phyloP scores from a whole-genome alignment of 192 early-diverging fungal species.

The Irineochytrium annulatum region DNA sequence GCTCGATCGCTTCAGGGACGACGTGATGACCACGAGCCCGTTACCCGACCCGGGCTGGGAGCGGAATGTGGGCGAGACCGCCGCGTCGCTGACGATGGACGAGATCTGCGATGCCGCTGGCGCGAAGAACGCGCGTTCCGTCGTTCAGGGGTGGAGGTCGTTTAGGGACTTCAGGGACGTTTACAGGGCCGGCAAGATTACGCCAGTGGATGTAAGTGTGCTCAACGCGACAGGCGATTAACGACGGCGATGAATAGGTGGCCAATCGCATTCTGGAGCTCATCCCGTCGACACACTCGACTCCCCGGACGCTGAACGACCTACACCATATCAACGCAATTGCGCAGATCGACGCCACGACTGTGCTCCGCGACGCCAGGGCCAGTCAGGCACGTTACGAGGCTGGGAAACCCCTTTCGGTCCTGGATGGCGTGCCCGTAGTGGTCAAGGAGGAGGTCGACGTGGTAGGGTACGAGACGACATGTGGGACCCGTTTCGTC shows the following conservation, averaged over 20 bases:
- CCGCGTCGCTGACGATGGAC: not conserved
- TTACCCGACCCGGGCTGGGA: not conserved
- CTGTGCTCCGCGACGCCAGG: conserved; percentile 38
- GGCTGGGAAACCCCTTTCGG: conserved; percentile 41
- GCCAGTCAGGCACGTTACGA: conserved; percentile 53
- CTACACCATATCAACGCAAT: conserved; percentile 17
- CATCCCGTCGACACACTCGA: not conserved
- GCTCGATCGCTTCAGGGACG: not conserved
- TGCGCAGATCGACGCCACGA: conserved; percentile 12
- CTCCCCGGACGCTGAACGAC: conserved; percentile 2
- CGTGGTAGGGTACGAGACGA: conserved; percentile 40
- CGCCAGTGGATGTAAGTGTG: conserved; percentile 22
- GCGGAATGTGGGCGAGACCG: not conserved
- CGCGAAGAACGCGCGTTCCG: no score
- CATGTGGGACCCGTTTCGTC: conserved; percentile 60
- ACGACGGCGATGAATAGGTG: conserved; percentile 12
- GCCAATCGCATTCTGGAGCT: conserved; percentile 22
- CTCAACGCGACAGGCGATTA: not conserved
- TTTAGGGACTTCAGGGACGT: conserved; percentile 18
- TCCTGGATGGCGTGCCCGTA: conserved; percentile 73
- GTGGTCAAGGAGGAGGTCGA: conserved; percentile 72
- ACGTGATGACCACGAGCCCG: not conserved
- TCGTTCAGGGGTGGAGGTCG: conserved; percentile 7
- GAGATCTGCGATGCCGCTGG: not conserved
- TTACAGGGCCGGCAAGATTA: conserved; percentile 17